These are phyloP conservation scores for Pythium aristosporum DNA, from an alignment of 352 stramenopile species.

Conservation along the genomic window DNA sequence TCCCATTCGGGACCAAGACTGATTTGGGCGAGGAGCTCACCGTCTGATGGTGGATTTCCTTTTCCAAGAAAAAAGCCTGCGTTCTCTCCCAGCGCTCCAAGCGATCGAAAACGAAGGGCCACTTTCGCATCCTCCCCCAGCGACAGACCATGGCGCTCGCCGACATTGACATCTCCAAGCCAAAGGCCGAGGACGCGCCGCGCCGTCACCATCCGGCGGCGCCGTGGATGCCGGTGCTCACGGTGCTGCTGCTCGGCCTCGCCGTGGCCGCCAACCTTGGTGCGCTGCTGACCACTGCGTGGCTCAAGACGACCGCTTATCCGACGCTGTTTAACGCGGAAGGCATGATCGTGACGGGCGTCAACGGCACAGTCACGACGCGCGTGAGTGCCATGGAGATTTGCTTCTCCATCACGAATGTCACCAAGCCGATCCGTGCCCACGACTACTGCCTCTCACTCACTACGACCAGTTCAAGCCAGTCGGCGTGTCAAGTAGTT, in stretches of 20 bases:
- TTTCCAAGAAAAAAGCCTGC: background rate
- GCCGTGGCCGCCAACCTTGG: slow-evolving; percentile 8
- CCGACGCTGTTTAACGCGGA: slow-evolving; percentile 7
- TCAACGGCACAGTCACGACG: slow-evolving; percentile 8
- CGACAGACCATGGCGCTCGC: background rate
- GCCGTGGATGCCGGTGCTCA: slow-evolving; percentile 6
- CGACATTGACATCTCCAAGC: slow-evolving; percentile 9
- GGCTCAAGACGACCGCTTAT: slow-evolving; percentile 17
- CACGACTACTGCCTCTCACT: slow-evolving; percentile 3
- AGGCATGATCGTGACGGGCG: background rate
- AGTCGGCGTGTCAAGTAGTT: background rate
- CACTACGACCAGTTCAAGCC: background rate
- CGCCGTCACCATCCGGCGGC: background rate
- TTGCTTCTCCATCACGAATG: slow-evolving; percentile 10
- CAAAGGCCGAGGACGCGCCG: background rate
- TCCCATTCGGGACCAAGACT: slow-evolving; percentile 3
- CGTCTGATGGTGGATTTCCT: background rate
- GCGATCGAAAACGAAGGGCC: background rate
- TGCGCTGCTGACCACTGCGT: slow-evolving; percentile 4
- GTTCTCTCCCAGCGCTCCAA: background rate
- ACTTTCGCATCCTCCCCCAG: too few species aligned
- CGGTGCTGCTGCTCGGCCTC: slow-evolving; percentile 1
- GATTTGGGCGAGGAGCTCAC: background rate
- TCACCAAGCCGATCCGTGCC: background rate
- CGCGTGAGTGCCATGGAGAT: slow-evolving; percentile 9